Evolutionary conservation across 257 asterid genomes (phyloP).

Genomic region (Penstemon eatonii): DNA sequence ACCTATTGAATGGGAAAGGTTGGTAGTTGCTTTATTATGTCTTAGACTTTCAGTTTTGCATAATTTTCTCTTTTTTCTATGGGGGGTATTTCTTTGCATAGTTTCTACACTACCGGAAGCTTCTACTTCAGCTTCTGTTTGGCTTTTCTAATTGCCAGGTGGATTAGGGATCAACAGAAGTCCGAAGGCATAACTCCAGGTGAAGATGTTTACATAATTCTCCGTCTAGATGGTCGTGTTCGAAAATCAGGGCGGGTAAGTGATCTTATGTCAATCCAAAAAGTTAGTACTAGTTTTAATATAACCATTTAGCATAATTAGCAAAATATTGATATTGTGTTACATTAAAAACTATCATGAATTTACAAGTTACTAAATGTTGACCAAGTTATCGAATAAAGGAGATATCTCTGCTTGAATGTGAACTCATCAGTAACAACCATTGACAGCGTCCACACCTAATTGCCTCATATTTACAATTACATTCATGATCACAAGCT

Average conservation of each 20-base stretch:
- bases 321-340: neutral
- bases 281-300: neutral
- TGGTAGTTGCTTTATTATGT: slow-evolving; percentile 23
- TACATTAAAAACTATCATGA: neutral
- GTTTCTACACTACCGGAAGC: slow-evolving; percentile 7
- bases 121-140: neutral
- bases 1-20: slow-evolving; percentile 95
- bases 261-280: slow-evolving; percentile 20
- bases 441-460: neutral
- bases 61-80: slow-evolving; percentile 1
- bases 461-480: slow-evolving; percentile 1
- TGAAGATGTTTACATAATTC: slow-evolving; percentile 88
- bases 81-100: slow-evolving; percentile 4
- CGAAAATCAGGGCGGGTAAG: slow-evolving; percentile 92
- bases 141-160: slow-evolving; percentile 48
- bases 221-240: slow-evolving; percentile 97
- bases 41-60: neutral
- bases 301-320: neutral
- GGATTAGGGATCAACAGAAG: slow-evolving; percentile 91
- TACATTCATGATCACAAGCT: neutral
- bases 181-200: slow-evolving; percentile 91
- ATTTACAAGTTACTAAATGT: neutral
- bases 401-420: neutral
- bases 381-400: neutral
- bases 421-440: neutral